Conservation (phyloP, 2,329 filamentous ascomycete genomes). For the Colletotrichum falcatum region DNA sequence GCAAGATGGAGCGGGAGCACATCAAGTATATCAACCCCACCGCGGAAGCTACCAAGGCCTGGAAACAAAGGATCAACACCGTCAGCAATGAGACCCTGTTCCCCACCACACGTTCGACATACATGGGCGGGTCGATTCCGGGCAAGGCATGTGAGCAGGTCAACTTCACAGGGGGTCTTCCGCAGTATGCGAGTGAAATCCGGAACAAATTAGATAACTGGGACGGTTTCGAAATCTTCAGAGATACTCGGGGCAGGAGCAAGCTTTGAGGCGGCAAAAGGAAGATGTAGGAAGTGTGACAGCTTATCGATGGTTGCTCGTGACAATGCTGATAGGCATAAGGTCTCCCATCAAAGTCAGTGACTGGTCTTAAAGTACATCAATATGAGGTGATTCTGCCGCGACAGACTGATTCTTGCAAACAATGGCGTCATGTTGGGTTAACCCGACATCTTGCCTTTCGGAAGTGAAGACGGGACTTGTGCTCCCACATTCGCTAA, state of each 20-base stretch:
- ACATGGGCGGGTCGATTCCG: slow-evolving; percentile 68
- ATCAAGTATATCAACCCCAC: slow-evolving; percentile 65
- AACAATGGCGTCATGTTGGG: too few relatives aligned
- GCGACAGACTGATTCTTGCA: background rate
- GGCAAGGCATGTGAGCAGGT: slow-evolving; percentile 55
- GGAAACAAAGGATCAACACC: slow-evolving; percentile 62
- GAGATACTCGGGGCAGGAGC: slow-evolving; percentile 19
- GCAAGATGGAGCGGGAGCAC: slow-evolving; percentile 58
- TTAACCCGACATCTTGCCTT: background rate
- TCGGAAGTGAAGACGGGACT: background rate
- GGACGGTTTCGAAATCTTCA: slow-evolving; percentile 51
- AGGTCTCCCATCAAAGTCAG: background rate
- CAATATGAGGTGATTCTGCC: too few relatives aligned
- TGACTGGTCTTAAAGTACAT: too few relatives aligned
- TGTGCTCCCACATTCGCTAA: background rate
- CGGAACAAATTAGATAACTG: slow-evolving; percentile 50
- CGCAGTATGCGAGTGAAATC: slow-evolving; percentile 50
- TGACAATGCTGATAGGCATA: background rate
- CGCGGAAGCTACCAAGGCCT: slow-evolving; percentile 57
- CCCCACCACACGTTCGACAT: slow-evolving; percentile 62
- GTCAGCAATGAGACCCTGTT: slow-evolving; percentile 61
- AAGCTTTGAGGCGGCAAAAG: background rate
- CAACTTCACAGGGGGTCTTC: slow-evolving; percentile 57
- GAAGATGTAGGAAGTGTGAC: background rate
- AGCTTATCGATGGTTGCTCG: too few relatives aligned